These are phyloP conservation scores for Wickerhamiella galacta DNA, from an alignment of 805 yeast species.

Conservation along the genomic window DNA sequence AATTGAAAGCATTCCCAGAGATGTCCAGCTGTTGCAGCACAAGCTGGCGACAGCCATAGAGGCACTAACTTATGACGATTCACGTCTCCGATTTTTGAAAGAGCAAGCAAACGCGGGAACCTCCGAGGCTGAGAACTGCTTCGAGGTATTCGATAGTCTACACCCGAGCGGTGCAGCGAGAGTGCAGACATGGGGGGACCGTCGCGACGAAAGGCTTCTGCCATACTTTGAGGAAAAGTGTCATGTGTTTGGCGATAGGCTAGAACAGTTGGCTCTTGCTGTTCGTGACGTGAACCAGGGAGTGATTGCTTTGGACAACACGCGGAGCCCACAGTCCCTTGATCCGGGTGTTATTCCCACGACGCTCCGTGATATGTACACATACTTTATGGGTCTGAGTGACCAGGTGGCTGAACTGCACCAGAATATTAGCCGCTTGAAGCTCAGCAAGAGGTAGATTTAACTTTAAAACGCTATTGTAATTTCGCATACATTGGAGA, in stretches of 20 bases:
- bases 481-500: no score
- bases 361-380: constrained; percentile 38
- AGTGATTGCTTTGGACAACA: constrained; percentile 19
- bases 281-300: constrained; percentile 21
- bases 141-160: constrained; percentile 15
- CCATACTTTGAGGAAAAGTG: constrained; percentile 17
- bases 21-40: constrained; percentile 34
- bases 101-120: constrained; percentile 11
- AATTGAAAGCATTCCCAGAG: constrained; percentile 37
- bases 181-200: constrained; percentile 13
- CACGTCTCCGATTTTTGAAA: constrained; percentile 17
- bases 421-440: constrained; percentile 22
- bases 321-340: constrained; percentile 10
- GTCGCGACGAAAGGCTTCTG: constrained; percentile 23
- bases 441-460: no score
- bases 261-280: constrained; percentile 18
- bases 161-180: constrained; percentile 13
- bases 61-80: constrained; percentile 34
- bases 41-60: constrained; percentile 34
- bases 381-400: constrained; percentile 53
- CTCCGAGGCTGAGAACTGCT: constrained; percentile 20
- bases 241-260: constrained; percentile 20
- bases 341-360: constrained; percentile 17
- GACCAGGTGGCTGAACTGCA: constrained; percentile 59
- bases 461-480: no score